Evolutionary conservation across 1,139 yeast genomes (phyloP), one percentile per base, ranked within the genome.

Genomic region (Petasospora fabianii): DNA sequence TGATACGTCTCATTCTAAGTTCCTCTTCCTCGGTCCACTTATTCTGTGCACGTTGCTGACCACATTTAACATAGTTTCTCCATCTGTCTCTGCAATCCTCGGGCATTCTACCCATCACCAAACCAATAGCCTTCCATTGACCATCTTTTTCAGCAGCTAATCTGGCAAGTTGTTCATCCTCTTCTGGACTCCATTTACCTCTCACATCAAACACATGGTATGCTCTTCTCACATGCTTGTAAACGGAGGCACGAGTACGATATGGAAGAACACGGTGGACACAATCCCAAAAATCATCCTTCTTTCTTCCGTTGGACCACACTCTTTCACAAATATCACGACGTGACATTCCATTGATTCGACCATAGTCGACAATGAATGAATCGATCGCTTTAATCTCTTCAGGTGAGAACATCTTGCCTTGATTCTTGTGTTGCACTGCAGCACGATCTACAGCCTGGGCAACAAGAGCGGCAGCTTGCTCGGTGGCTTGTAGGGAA

Each of bases 71-170:
- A 56, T 90, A 90, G 60, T 90, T 90, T 61, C 97, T 73, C 96
- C 96, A 90, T 49, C 97, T 71, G 59, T 90, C 97, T 49, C 97
- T 73, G 60, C 97, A 88, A 64, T 90, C 97, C 56, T 90, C 97
- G 0, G 97, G 97, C 97, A 90, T 90, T 54, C 97, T 73, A 11
- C 86, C 86, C 77, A 88, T 68, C 8, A 70, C 64, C 40, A 73
- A 73, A 3, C 96, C 96, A 46, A 88, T 84, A 32, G 71, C 71
- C 51, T 85, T 84, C 97, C 97, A 88, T 55, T 83, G 86, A 12
- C 92, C 87, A 42, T 80, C 85, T 49, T 78, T 75, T 27, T 78
- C 77, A 8, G 72, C 64, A 5, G 86, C 85, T 38, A 86, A 66
- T 41, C 71, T 71, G 2, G 78, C 75, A 40, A 90, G 67, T 37